These are phyloP conservation scores for Aspergillus ustus DNA, from an alignment of 2,329 filamentous ascomycete species.

Conservation along the genomic window DNA sequence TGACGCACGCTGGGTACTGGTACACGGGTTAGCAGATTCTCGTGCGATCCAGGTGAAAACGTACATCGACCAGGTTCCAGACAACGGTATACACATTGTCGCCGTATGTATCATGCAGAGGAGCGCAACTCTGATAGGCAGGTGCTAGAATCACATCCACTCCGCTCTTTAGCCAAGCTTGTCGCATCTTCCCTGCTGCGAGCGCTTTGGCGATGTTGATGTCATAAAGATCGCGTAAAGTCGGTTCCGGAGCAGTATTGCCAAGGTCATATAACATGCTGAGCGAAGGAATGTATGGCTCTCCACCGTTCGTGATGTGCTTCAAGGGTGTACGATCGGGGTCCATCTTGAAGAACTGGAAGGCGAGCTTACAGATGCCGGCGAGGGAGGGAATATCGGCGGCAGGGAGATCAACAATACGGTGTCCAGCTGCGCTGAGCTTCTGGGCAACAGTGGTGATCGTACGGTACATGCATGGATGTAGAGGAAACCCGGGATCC, in stretches of 20 bases:
- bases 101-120: slow-evolving; percentile 29
- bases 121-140: slow-evolving; percentile 29
- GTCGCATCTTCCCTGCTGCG: slow-evolving; percentile 21
- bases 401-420: slow-evolving; percentile 20
- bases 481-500: slow-evolving; percentile 25
- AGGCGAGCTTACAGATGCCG: slow-evolving; percentile 18
- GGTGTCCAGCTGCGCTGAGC: slow-evolving; percentile 27
- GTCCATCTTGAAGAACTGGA: slow-evolving; percentile 29
- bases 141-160: slow-evolving; percentile 30
- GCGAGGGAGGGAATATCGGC: slow-evolving; percentile 17
- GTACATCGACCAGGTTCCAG: slow-evolving; percentile 31
- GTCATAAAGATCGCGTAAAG: slow-evolving; percentile 26
- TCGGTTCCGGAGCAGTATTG: slow-evolving; percentile 17
- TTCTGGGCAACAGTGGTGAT: slow-evolving; percentile 20
- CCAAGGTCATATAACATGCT: slow-evolving; percentile 18
- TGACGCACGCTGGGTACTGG: slow-evolving; percentile 29
- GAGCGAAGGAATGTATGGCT: slow-evolving; percentile 28
- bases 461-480: slow-evolving; percentile 29
- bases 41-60: not conserved
- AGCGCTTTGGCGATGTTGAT: slow-evolving; percentile 22
- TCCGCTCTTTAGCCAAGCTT: slow-evolving; percentile 23
- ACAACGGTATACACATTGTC: slow-evolving; percentile 28
- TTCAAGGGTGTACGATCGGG: slow-evolving; percentile 25
- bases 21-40: not conserved
- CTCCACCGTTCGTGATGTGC: slow-evolving; percentile 24